Evolutionary conservation across 805 yeast genomes (phyloP), one percentile per base, ranked within the genome.

Genomic region (Pichia cabralensis): DNA sequence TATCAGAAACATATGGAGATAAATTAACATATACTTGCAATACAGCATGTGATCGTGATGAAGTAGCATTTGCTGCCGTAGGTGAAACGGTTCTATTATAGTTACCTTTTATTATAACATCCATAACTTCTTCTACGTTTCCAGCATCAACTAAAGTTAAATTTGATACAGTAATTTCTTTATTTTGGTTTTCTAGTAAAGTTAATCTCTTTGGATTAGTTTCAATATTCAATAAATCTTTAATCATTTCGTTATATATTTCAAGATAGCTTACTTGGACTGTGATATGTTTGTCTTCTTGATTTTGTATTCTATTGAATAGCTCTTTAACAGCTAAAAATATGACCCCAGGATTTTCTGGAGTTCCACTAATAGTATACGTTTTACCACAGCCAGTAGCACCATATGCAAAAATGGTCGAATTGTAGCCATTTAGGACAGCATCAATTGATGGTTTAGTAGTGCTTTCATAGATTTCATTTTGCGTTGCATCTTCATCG

Each of bases 361-460:
- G 67, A 0, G 77, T 69, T 0, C 96, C 96, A 52, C 80, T 71
- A 22, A 88, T 81, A 0, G 97, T 88, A 53, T 80, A 85, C 0
- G 96, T 88, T 52, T 88, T 88, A n/a, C 97, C 97, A 56, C 96
- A 88, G 0, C 97, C 97, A 0, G 97, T 88, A 20, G 97, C 94
- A 1, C 97, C 97, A 53, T 88, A 88, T 1, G 97, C 96, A 62
- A 88, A 88, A 0, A 88, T 84, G 0, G 96, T 85, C 6, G 95
- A 79, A 53, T 89, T 86, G 56, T 64, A 83, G 1, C 96, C 97
- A 41, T 82, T 92, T 27, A 88, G 54, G 0, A 85, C 76, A 26
- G 78, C 69, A 40, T 77, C 84, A 7, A 88, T 61, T 31, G 85
- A 60, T 0, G 94, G 89, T 33, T 66, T 62, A 0, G 94, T 74